Percentiles rank a stretch among this genome's conserved stretches.
These are phyloP conservation scores for Streptanthus diversifolius DNA, from an alignment of 345 rosid genomes.

Conservation along the genomic window DNA sequence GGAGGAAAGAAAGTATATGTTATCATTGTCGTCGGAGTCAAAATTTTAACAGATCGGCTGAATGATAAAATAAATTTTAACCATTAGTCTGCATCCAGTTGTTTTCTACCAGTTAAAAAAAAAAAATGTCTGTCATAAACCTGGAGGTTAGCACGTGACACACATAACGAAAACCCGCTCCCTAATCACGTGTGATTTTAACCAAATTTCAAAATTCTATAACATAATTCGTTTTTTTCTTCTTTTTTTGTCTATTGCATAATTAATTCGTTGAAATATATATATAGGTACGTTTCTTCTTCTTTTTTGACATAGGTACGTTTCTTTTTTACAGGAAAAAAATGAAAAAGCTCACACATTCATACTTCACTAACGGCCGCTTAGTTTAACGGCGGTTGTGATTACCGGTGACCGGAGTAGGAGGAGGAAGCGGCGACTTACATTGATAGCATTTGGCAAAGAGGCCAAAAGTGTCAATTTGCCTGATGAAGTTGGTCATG, in stretches of 20 bases:
- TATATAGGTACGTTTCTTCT: not conserved
- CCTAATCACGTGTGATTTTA: not conserved
- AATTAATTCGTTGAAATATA: not conserved
- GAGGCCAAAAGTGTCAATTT: constrained; percentile 83
- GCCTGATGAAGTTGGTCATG: constrained; percentile 75
- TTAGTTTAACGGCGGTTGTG: constrained; percentile 41
- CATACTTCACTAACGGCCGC: not conserved
- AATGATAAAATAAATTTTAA: constrained; percentile 5
- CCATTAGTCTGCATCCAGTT: constrained; percentile 3
- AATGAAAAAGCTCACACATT: not conserved
- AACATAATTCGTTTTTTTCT: not conserved
- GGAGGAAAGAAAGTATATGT: not conserved
- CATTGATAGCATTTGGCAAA: constrained; percentile 96
- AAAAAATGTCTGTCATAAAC: constrained; percentile 13
- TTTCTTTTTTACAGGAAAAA: not conserved
- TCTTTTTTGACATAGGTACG: not conserved
- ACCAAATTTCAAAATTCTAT: not conserved
- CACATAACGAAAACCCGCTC: not conserved
- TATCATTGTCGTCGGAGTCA: not conserved
- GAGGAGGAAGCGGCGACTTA: constrained; percentile 48
- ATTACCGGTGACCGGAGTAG: constrained; percentile 28
- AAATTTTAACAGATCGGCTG: constrained; percentile 11
- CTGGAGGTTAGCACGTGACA: constrained; percentile 14
- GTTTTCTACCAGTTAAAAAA: constrained; percentile 18
- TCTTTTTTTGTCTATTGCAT: too few species aligned